Base-by-base conservation (phyloP, 176 grass and related monocot species). In the Oryza meyeriana region DNA sequence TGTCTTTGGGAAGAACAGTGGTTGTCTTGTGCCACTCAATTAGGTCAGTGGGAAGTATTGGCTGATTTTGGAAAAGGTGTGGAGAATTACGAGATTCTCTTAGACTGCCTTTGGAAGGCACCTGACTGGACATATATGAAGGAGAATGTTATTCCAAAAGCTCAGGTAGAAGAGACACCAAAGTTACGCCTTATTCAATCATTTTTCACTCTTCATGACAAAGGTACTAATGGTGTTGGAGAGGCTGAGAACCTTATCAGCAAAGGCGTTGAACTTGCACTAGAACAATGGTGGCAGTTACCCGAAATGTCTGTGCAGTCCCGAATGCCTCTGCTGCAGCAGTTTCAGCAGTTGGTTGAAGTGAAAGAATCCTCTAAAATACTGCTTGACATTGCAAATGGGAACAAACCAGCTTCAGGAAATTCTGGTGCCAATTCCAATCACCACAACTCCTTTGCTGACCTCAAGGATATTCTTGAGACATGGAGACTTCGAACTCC, bases 1-100 rank as follows among this genome's bases (percentile, higher is more conserved):
- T 99, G 96, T 74, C 93, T 99, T 70, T 99, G 96, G 96, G 96
- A 99, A 82, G 96, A 99, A 78, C 93, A 95, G 68, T 99, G 96
- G 96, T 77, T 99, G 20, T 88, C 83, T 45, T 99, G 96, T 78
- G 96, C 96, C 1, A 73, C 88, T 82, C 96, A 99, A 67, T 89
- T 99, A 88, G 94, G 96, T 20, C 93, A 99, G 66, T 99, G 96
- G 96, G 93, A 99, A 74, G 93, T 95, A 61, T 86, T 99, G 81
- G 80, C 89, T 85, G 96, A 99, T 90, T 99, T 95, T 88, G 96
- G 96, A 47, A 99, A 95, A 85, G 92, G 96, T 77, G 87, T 95
- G 10, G 96, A 99, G 61, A 99, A 99, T 86, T 89, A 95, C 77
- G 96, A 99, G 68, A 91, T 99, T 85, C 89, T 99, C 55, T 85